A percentile compares a stretch with the other conserved stretches of the same genome.
Evolutionary conservation across 1,139 yeast genomes (phyloP).

Genomic region (Arxiozyma telluris): DNA sequence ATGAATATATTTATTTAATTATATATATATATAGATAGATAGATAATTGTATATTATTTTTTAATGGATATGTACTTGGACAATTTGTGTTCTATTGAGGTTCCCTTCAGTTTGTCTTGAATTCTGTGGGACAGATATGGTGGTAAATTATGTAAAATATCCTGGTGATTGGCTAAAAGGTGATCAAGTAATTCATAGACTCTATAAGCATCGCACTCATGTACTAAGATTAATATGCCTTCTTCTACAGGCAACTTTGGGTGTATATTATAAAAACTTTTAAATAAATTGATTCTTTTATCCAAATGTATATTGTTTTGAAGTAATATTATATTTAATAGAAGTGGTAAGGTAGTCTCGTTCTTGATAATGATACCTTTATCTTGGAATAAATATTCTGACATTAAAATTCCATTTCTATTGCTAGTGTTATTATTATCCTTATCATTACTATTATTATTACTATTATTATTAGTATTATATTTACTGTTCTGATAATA

Average conservation of each 20-base stretch:
- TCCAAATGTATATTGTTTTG: constrained; percentile 10
- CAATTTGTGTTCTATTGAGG: neutral
- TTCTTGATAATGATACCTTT: constrained; percentile 16
- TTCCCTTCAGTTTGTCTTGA: neutral
- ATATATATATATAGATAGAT: neutral
- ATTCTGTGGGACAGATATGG: neutral
- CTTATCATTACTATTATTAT: constrained; percentile 1
- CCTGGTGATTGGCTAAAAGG: neutral
- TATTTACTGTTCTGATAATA: constrained; percentile 5
- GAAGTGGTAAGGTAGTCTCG: constrained; percentile 15
- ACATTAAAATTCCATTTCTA: constrained; percentile 7
- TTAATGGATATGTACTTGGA: neutral
- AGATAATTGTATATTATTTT: neutral
- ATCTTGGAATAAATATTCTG: constrained; percentile 13
- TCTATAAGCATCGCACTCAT: constrained; percentile 1
- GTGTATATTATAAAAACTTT: constrained; percentile 9
- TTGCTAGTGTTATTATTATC: too few relatives aligned
- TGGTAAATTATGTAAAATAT: neutral
- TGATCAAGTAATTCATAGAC: neutral
- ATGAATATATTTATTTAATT: neutral
- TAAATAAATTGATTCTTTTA: constrained; percentile 10
- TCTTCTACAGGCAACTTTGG: constrained; percentile 12
- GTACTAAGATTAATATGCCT: constrained; percentile 8
- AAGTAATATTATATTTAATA: constrained; percentile 21
- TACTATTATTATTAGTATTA: constrained; percentile 1